phyloP scores from a whole-genome alignment of 2,329 filamentous ascomycete species.

The Pestalotiopsis fici region DNA sequence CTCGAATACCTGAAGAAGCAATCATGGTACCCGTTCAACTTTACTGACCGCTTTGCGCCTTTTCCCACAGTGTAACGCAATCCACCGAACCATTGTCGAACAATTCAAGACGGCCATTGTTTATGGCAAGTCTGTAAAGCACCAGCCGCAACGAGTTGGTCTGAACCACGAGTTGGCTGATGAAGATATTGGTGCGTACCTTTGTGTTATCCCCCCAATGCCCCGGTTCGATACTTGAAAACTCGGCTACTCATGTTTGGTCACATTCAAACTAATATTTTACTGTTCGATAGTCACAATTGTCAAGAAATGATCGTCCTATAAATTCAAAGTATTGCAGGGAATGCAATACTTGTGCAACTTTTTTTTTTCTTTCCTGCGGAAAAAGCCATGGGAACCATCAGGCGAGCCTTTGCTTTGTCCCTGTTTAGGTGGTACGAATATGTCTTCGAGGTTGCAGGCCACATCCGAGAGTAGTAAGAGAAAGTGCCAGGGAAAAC shows the following conservation, averaged over 20 bases:
- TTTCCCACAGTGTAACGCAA: slow-evolving; percentile 78
- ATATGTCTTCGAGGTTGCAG: slow-evolving; percentile 21
- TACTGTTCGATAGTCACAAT: slow-evolving; percentile 55
- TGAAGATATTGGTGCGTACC: slow-evolving; percentile 86
- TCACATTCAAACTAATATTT: neutral
- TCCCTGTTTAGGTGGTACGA: slow-evolving; percentile 14
- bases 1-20: slow-evolving; percentile 15
- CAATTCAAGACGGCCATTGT: slow-evolving; percentile 95
- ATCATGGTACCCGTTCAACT: slow-evolving; percentile 14
- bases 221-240: slow-evolving; percentile 19
- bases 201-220: slow-evolving; percentile 15
- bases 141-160: slow-evolving; percentile 95
- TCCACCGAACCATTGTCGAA: slow-evolving; percentile 94
- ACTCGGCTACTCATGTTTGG: slow-evolving; percentile 13
- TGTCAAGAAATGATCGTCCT: slow-evolving; percentile 59
- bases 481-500: slow-evolving; percentile 5
- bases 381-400: neutral
- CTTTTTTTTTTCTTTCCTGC: neutral
- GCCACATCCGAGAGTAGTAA: slow-evolving; percentile 19
- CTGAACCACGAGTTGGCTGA: slow-evolving; percentile 89
- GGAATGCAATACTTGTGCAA: neutral
- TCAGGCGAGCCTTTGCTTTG: neutral
- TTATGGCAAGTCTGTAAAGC: slow-evolving; percentile 97
- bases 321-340: neutral
- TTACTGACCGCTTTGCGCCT: slow-evolving; percentile 42